phyloP scores from a whole-genome alignment of 2,329 filamentous ascomycete genomes.

The Xylaria sp. region DNA sequence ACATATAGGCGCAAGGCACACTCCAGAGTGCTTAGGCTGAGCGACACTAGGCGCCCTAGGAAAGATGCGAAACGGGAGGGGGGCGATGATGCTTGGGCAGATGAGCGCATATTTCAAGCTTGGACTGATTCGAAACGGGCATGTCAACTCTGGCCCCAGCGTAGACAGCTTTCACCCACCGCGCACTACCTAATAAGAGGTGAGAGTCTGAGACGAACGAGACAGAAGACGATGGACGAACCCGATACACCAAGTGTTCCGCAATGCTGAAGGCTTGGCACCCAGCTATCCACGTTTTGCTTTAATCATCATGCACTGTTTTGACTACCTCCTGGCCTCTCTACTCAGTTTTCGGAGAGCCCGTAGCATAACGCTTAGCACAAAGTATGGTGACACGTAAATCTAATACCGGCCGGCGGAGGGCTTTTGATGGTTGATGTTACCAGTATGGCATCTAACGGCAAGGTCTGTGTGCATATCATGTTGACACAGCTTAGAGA shows the following conservation, averaged over 20 bases:
- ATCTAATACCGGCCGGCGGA: neutral
- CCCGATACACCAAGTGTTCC: slow-evolving; percentile 53
- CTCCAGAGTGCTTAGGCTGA: slow-evolving; percentile 11
- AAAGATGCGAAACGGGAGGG: slow-evolving; percentile 27
- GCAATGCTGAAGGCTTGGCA: slow-evolving; percentile 41
- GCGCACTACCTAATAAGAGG: slow-evolving; percentile 19
- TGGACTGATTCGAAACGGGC: slow-evolving; percentile 25
- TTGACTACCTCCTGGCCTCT: slow-evolving; percentile 7
- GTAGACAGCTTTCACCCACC: neutral
- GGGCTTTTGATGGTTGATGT: neutral
- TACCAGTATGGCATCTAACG: slow-evolving; percentile 8
- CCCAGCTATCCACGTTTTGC: slow-evolving; percentile 14
- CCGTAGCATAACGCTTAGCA: slow-evolving; percentile 8
- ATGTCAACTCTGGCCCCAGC: slow-evolving; percentile 19
- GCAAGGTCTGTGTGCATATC: slow-evolving; percentile 1
- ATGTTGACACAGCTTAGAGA: neutral
- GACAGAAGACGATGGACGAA: slow-evolving; percentile 41
- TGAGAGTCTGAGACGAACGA: slow-evolving; percentile 33
- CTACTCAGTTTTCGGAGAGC: neutral
- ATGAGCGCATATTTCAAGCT: slow-evolving; percentile 18
- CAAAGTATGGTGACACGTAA: neutral
- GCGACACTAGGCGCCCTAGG: slow-evolving; percentile 19
- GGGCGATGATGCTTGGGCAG: slow-evolving; percentile 14
- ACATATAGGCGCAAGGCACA: slow-evolving; percentile 6
- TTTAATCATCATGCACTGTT: slow-evolving; percentile 30